phyloP scores from a whole-genome alignment of 345 rosid genomes.

The Moricandia moricandioides region DNA sequence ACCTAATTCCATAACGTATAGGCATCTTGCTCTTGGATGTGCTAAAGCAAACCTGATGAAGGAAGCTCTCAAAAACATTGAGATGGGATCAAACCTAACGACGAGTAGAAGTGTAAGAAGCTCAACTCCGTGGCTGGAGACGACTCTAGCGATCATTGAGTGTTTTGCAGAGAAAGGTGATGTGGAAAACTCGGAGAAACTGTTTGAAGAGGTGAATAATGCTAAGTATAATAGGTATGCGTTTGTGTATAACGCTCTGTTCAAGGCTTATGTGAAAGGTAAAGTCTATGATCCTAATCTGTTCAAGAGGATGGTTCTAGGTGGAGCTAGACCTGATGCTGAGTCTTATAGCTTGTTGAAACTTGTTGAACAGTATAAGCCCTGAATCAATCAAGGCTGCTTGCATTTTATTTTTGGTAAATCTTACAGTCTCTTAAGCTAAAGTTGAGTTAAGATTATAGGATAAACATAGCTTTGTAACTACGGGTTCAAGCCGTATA shows the following conservation, averaged over 20 bases:
- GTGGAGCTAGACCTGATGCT: conserved; percentile 89
- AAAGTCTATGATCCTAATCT: conserved; percentile 64
- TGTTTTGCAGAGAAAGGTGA: conserved; percentile 76
- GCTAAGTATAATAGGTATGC: conserved; percentile 69
- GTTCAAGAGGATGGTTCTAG: conserved; percentile 87
- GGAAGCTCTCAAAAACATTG: conserved; percentile 71
- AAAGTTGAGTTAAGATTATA: background rate
- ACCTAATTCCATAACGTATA: conserved; percentile 76
- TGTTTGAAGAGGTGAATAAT: conserved; percentile 62
- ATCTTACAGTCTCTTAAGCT: background rate
- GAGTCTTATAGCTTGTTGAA: conserved; percentile 86
- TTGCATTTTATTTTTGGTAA: background rate
- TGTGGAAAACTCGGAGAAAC: conserved; percentile 61
- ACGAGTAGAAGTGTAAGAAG: conserved; percentile 53
- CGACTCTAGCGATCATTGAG: conserved; percentile 67
- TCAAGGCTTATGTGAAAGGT: conserved; percentile 80
- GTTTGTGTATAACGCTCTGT: conserved; percentile 75
- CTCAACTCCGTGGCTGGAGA: conserved; percentile 90
- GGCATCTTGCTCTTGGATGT: conserved; percentile 90
- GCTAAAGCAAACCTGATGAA: conserved; percentile 56
- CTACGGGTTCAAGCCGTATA: conserved; percentile 8
- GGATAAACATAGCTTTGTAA: background rate
- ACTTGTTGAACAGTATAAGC: conserved; percentile 57
- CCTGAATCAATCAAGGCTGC: conserved; percentile 14
- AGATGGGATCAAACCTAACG: conserved; percentile 44